A percentile compares a stretch with the other conserved stretches of the same genome.
Evolutionary conservation across 768 basidiomycete species (phyloP).

Genomic region (Pholiota conissans): DNA sequence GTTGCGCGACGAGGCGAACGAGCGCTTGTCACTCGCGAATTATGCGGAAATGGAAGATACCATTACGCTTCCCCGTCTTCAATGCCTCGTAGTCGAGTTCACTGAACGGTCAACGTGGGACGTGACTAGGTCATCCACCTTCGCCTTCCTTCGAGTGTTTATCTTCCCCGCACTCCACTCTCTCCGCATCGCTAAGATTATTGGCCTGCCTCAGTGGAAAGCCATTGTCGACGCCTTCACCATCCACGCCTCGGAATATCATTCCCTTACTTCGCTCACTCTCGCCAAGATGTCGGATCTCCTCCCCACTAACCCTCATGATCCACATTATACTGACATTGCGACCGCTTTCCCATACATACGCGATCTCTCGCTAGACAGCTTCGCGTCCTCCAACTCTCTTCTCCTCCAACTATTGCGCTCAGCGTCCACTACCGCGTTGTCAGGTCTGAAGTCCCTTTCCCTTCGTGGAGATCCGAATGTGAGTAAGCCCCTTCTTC

Average conservation of each 20-base stretch:
- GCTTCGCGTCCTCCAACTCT: slow-evolving; percentile 20
- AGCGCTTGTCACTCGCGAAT: not conserved
- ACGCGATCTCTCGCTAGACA: slow-evolving; percentile 21
- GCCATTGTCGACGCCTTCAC: slow-evolving; percentile 12
- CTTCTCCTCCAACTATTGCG: slow-evolving; percentile 24
- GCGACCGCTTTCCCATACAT: slow-evolving; percentile 26
- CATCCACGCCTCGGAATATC: slow-evolving; percentile 11
- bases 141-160: slow-evolving; percentile 24
- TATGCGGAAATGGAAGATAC: slow-evolving; percentile 3
- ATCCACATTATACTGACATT: slow-evolving; percentile 7
- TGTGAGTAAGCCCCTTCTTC: slow-evolving; percentile 27
- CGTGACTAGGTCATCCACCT: slow-evolving; percentile 8
- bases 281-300: slow-evolving; percentile 21
- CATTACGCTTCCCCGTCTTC: slow-evolving; percentile 23
- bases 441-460: slow-evolving; percentile 24
- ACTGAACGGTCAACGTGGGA: slow-evolving; percentile 6
- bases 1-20: not conserved
- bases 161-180: slow-evolving; percentile 6
- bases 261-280: slow-evolving; percentile 21
- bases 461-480: slow-evolving; percentile 22
- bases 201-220: slow-evolving; percentile 14
- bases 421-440: slow-evolving; percentile 4
- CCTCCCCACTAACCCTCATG: slow-evolving; percentile 7
- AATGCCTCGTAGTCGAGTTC: slow-evolving; percentile 23
- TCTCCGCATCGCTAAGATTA: slow-evolving; percentile 16